Evolutionary conservation across 1,139 yeast species (phyloP), one percentile per base, ranked within the genome.

Genomic region (Arxiozyma slooffiae): DNA sequence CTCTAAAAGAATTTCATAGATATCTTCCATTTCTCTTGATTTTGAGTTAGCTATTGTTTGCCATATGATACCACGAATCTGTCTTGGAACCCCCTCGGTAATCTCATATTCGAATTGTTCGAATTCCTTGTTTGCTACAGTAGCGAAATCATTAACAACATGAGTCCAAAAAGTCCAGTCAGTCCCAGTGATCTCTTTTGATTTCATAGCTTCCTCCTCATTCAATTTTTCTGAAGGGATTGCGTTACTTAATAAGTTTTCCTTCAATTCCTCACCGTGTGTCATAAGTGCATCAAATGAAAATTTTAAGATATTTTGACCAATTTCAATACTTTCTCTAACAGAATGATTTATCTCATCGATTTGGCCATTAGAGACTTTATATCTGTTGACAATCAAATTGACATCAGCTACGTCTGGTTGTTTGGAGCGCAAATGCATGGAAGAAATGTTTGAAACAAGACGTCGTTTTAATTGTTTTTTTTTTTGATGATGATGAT

Each of bases 151-250:
- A 56, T 82, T 80, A 8, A 88, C 88, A 17, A 89, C 85, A 41
- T 73, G 73, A 7, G 88, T 79, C 97, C 97, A 92, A 62, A 87
- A 84, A 46, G 83, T 86, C 96, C 96, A 89, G 64, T 86, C 90
- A 64, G 77, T 73, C 9, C 60, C 64, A 7, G 50, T 53, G 14
- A 55, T 38, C 21, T 55, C 57, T 9, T 50, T 44, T 3, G 50
- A 52, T 20, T 60, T 59, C 11, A 52, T 50, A 41, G 58, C 60
- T n/a, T 67, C 64, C 50, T 67, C 67, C 44, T 72, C 57, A 17
- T 50, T 52, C 14, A 48, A 46, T 30, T 22, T 49, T 16, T 44
- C 46, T 36, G 54, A 57, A 5, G 48, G 34, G 17, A 37, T 48
- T 37, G 52, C 52, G 20, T 38, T 43, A 17, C 11, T 17, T 6